These are phyloP conservation scores for Meyerozyma sp. DNA, from an alignment of 1,139 yeast species.

Conservation along the genomic window DNA sequence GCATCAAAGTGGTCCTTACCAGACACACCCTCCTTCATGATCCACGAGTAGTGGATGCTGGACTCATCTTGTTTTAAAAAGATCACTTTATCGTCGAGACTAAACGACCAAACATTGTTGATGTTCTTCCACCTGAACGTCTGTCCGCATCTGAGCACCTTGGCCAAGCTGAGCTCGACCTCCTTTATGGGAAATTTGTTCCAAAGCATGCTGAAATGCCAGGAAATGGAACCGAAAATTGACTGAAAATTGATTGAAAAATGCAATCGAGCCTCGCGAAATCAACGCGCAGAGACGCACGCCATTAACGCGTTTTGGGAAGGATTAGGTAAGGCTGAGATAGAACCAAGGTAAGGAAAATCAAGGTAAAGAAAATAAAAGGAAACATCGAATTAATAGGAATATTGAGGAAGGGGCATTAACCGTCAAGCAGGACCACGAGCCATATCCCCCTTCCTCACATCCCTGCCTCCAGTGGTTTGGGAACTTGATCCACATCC, in stretches of 20 bases:
- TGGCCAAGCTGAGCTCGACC: slow-evolving; percentile 56
- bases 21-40: slow-evolving; percentile 14
- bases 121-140: slow-evolving; percentile 69
- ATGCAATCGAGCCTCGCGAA: neutral
- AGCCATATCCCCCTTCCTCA: too few species aligned
- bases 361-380: too few species aligned
- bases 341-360: too few species aligned
- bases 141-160: slow-evolving; percentile 86
- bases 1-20: slow-evolving; percentile 12
- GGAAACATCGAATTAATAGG: too few species aligned
- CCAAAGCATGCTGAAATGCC: slow-evolving; percentile 5
- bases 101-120: slow-evolving; percentile 56
- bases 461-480: neutral
- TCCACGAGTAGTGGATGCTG: slow-evolving; percentile 26
- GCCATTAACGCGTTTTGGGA: neutral
- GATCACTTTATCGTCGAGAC: slow-evolving; percentile 43
- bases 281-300: neutral
- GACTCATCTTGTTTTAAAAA: slow-evolving; percentile 45
- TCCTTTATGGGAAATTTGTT: slow-evolving; percentile 11
- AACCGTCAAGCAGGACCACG: too few species aligned
- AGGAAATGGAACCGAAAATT: neutral
- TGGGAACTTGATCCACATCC: neutral
- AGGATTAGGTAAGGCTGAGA: too few species aligned
- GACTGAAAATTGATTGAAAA: neutral
- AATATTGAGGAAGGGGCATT: too few species aligned